Percentiles rank a stretch among this genome's conserved stretches.
phyloP scores from a whole-genome alignment of 192 early-diverging fungal genomes.

The Pilobolus umbonatus region DNA sequence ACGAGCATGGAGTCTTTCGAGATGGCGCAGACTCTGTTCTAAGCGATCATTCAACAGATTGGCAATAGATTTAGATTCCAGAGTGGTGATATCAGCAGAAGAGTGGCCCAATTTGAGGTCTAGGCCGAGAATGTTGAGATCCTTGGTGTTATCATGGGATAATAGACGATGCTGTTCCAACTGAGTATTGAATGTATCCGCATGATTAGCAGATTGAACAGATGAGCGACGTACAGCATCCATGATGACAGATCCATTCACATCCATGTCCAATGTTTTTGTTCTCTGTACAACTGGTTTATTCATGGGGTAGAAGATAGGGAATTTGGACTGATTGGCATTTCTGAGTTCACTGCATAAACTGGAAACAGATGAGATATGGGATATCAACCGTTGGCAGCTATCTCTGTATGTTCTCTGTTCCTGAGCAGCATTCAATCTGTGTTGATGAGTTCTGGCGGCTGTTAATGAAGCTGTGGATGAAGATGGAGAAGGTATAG shows the following conservation, averaged over 20 bases:
- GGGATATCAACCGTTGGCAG: constrained; percentile 60
- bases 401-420: constrained; percentile 73
- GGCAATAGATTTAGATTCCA: constrained; percentile 67
- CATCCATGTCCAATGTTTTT: constrained; percentile 4
- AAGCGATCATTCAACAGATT: constrained; percentile 68
- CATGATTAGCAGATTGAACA: constrained; percentile 11
- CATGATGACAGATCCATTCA: constrained; percentile 4
- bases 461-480: constrained; percentile 9
- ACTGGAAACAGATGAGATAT: constrained; percentile 59
- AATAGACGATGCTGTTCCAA: constrained; percentile 2
- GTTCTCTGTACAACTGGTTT: constrained; percentile 11
- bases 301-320: constrained; percentile 57
- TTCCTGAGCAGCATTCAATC: constrained; percentile 42
- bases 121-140: constrained; percentile 60
- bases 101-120: constrained; percentile 66
- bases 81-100: constrained; percentile 53
- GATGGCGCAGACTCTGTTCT: constrained; percentile 62
- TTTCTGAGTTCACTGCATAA: constrained; percentile 68
- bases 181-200: neutral
- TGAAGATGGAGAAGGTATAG: constrained; percentile 13
- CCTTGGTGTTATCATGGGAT: too few species aligned
- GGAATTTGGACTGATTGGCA: constrained; percentile 60
- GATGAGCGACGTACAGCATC: constrained; percentile 22
- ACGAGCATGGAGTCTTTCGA: constrained; percentile 79
- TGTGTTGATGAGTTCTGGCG: constrained; percentile 24